phyloP scores from a whole-genome alignment of 2,329 filamentous ascomycete genomes.

The Xylaria sp. region DNA sequence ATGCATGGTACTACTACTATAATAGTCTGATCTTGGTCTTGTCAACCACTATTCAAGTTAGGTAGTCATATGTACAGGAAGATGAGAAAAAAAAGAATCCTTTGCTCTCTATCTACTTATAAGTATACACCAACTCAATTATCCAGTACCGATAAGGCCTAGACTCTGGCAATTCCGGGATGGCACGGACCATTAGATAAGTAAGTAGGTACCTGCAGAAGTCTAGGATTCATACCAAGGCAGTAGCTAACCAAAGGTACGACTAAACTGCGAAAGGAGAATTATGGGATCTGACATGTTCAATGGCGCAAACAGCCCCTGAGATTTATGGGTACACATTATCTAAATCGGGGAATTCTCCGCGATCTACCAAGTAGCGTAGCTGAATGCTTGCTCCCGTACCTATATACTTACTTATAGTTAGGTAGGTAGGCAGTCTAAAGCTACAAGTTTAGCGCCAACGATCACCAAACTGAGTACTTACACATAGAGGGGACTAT shows the following conservation, averaged over 20 bases:
- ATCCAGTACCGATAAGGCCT: background rate
- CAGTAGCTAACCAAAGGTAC: too few species aligned
- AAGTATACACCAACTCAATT: background rate
- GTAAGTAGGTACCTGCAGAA: constrained; percentile 6
- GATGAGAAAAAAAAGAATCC: background rate
- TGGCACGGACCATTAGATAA: background rate
- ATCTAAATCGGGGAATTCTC: constrained; percentile 23
- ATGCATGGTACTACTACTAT: background rate
- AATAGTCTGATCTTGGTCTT: background rate
- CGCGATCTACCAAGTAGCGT: background rate
- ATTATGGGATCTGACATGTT: constrained; percentile 13
- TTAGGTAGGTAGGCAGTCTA: background rate
- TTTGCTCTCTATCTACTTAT: background rate
- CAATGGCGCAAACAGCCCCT: constrained; percentile 26
- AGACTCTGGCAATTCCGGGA: background rate
- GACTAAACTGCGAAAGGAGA: constrained; percentile 17
- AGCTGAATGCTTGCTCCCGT: background rate
- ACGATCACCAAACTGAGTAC: background rate
- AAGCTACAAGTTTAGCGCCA: background rate
- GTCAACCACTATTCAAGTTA: background rate
- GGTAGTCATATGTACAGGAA: background rate
- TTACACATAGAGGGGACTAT: too few species aligned
- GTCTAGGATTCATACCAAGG: background rate
- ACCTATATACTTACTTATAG: too few species aligned
- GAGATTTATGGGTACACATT: constrained; percentile 21